These are phyloP conservation scores for Monosporascus ibericus DNA, from an alignment of 2,329 filamentous ascomycete species.

Conservation along the genomic window DNA sequence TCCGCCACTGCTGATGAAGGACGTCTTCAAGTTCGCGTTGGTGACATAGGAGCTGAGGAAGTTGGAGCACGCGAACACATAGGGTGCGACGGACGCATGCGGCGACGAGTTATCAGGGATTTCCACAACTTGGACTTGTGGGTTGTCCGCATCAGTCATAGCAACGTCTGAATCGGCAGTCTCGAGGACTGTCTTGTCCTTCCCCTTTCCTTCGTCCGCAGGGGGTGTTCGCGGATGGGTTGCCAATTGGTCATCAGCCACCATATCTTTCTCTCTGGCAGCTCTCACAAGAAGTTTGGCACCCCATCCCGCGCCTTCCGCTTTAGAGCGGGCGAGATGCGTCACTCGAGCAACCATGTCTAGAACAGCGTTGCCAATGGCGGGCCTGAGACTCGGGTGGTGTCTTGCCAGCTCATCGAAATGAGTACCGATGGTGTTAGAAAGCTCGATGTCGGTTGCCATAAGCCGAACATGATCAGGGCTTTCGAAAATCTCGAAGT, in stretches of 20 bases:
- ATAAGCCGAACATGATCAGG: constrained; percentile 81
- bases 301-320: constrained; percentile 64
- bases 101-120: constrained; percentile 12
- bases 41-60: constrained; percentile 72
- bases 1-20: constrained; percentile 73
- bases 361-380: constrained; percentile 78
- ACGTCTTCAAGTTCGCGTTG: constrained; percentile 64
- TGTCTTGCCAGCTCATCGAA: constrained; percentile 95
- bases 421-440: constrained; percentile 68
- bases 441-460: constrained; percentile 63
- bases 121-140: constrained; percentile 14
- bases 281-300: constrained; percentile 67
- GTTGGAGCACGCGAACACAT: constrained; percentile 67
- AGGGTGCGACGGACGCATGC: constrained; percentile 50
- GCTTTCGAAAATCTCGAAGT: constrained; percentile 95
- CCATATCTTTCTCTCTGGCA: constrained; percentile 49
- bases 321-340: constrained; percentile 65
- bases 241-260: constrained; percentile 43
- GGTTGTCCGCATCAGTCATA: constrained; percentile 54
- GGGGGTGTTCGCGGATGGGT: constrained; percentile 14
- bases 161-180: constrained; percentile 49
- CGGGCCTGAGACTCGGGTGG: constrained; percentile 74
- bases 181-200: constrained; percentile 27
- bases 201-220: constrained; percentile 30
- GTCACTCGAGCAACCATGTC: constrained; percentile 83